Evolutionary conservation across 495 filamentous ascomycete genomes (phyloP).

Genomic region (Bacidia rubella): DNA sequence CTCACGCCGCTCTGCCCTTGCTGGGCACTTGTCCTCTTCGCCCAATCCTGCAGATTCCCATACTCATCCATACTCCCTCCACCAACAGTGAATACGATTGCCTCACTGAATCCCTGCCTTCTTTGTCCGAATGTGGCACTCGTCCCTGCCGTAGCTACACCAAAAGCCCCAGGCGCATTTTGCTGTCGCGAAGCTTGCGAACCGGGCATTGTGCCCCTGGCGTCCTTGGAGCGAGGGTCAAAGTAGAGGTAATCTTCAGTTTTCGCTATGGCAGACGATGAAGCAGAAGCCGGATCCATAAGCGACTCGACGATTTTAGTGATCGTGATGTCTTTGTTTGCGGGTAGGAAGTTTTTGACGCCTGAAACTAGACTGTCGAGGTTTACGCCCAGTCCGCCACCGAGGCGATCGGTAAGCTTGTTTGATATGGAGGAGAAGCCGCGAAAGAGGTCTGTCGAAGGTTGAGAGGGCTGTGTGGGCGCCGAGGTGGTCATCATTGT

Average conservation of each 20-base stretch:
- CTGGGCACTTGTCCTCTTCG: constrained; percentile 50
- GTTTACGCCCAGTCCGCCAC: constrained; percentile 76
- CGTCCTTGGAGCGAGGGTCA: constrained; percentile 84
- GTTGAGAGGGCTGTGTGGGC: constrained; percentile 50
- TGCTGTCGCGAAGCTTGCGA: constrained; percentile 36
- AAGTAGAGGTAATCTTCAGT: constrained; percentile 99
- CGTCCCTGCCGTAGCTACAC: constrained; percentile 43
- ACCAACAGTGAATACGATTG: constrained; percentile 92
- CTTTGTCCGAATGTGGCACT: constrained; percentile 86
- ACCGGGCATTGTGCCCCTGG: constrained; percentile 79
- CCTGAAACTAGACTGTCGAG: constrained; percentile 94
- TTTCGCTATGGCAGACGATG: constrained; percentile 84
- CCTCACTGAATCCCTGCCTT: constrained; percentile 86
- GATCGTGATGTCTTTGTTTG: constrained; percentile 86
- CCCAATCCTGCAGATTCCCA: constrained; percentile 95
- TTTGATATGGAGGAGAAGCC: constrained; percentile 83
- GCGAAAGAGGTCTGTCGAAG: constrained; percentile 65
- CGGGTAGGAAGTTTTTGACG: constrained; percentile 95
- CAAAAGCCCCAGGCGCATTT: constrained; percentile 23
- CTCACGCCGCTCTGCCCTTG: constrained; percentile 26
- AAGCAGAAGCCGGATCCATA: constrained; percentile 89
- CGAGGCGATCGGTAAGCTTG: constrained; percentile 82
- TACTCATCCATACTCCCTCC: constrained; percentile 99
- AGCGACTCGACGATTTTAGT: constrained; percentile 97
- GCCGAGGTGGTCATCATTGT: constrained; percentile 84